Base-by-base conservation (phyloP, 768 basidiomycete species). In the Sutorius australiensis region DNA sequence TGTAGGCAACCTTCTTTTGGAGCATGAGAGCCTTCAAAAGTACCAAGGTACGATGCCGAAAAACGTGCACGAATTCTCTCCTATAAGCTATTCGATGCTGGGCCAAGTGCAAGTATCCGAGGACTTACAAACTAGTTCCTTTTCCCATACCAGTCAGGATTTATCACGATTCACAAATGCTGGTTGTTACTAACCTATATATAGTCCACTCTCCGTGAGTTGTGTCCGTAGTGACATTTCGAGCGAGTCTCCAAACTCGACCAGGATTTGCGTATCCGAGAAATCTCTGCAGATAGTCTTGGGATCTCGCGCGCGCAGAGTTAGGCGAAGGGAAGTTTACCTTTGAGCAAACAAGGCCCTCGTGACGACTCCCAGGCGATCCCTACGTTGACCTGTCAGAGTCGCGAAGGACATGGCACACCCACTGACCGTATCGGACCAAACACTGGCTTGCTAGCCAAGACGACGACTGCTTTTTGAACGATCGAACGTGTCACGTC, bases 401-500 rank as follows among this genome's bases (percentile, higher is more conserved):
- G 6, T 41, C 46, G 38, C 14, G 32, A 32, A 41, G 7, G 17
- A 34, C 9, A 51, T 17, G 2, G 2, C 33, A 30, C 38, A 19
- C 13, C 10, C 27, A 61, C 72, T 34, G 39, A 89, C 87, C 95
- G 83, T 70, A 98, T 92, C 10, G 93, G 92, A 12, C 97, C 97
- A 63, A 95, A 95, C 2, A 95, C 81, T 0, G 93, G 92, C 64
- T 90, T 89, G 12, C 87, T 82, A 4, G 92, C 94, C 33, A 99
- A 76, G 3, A 99, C 90, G 0, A 98, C 92, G 3, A 99, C 91
- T 0, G 97, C 95, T 67, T 98, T 99, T 70, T 99, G 97, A 0
- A 99, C 97, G 9, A 87, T 98, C 5, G 89, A 92, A 14, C 97
- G 84, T 5, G 97, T 98, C 16, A 98, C 91, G 57, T 97, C 95